Evolutionary conservation across 805 yeast species (phyloP).

Genomic region (Lipomyces orientalis): DNA sequence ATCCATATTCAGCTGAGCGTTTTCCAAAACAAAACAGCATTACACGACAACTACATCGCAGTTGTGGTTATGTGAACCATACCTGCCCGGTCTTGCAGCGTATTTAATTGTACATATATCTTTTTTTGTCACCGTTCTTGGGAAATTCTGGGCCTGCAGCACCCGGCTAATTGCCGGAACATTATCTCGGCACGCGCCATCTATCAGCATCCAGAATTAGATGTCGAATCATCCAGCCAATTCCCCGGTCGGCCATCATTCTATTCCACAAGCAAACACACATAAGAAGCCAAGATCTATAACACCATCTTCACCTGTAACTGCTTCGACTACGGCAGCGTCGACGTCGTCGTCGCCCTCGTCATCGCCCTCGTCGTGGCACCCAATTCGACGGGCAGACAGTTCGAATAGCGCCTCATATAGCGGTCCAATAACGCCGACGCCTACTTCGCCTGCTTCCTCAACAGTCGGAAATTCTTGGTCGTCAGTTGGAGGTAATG

Average conservation of each 20-base stretch:
- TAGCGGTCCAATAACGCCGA: background rate
- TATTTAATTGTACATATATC: background rate
- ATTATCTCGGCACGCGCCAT: slow-evolving; percentile 1
- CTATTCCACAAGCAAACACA: background rate
- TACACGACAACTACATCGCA: background rate
- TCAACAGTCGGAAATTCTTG: background rate
- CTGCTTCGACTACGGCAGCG: background rate
- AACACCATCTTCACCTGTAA: background rate
- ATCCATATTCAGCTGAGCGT: background rate
- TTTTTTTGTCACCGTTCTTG: background rate
- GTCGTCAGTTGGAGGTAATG: slow-evolving; percentile 1
- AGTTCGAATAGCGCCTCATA: background rate
- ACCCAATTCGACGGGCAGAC: background rate
- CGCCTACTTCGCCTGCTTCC: slow-evolving; percentile 1
- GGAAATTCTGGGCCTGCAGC: background rate
- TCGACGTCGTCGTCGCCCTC: background rate
- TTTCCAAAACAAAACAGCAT: background rate
- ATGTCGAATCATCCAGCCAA: background rate
- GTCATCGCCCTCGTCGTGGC: background rate
- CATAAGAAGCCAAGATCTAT: background rate
- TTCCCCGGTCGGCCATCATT: background rate
- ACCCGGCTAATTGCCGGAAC: background rate
- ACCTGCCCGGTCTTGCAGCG: background rate
- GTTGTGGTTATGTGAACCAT: slow-evolving; percentile 1
- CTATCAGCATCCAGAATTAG: background rate